phyloP scores from a whole-genome alignment of 805 yeast species.

The Ogataea corticis region DNA sequence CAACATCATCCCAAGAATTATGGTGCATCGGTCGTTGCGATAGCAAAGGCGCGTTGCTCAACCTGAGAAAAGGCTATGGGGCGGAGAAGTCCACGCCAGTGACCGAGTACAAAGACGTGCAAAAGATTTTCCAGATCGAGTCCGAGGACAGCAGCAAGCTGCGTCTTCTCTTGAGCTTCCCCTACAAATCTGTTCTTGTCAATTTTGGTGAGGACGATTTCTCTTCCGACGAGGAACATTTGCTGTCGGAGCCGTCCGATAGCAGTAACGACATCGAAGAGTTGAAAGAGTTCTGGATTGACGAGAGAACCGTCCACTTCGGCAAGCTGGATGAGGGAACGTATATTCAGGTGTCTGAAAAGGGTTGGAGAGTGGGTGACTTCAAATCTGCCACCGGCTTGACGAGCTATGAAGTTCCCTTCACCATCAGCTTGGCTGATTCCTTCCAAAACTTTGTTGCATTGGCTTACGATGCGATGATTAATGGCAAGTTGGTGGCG shows the following conservation, averaged over 20 bases:
- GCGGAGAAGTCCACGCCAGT: slow-evolving; percentile 23
- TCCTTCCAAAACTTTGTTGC: slow-evolving; percentile 13
- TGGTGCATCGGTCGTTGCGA: slow-evolving; percentile 34
- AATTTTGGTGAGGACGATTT: slow-evolving; percentile 6
- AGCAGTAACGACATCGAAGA: slow-evolving; percentile 8
- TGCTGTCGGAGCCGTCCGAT: background rate
- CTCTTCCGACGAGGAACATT: background rate
- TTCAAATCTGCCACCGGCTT: slow-evolving; percentile 10
- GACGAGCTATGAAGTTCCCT: slow-evolving; percentile 11
- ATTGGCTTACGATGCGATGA: slow-evolving; percentile 17
- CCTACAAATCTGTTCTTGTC: slow-evolving; percentile 14
- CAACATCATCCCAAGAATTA: slow-evolving; percentile 27
- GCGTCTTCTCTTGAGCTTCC: slow-evolving; percentile 18
- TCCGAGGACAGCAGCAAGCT: slow-evolving; percentile 5
- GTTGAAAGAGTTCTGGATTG: slow-evolving; percentile 12
- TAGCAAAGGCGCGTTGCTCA: slow-evolving; percentile 26
- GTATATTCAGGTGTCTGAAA: slow-evolving; percentile 23
- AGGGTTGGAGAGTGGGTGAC: slow-evolving; percentile 26
- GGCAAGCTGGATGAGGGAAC: slow-evolving; percentile 5
- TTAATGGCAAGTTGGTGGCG: slow-evolving; percentile 2
- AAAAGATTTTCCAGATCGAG: slow-evolving; percentile 15
- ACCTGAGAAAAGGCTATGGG: slow-evolving; percentile 25
- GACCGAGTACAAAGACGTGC: slow-evolving; percentile 15
- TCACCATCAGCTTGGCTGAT: slow-evolving; percentile 19
- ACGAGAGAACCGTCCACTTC: slow-evolving; percentile 19